Base-by-base conservation (phyloP, 768 basidiomycete genomes). In the Hericium rajendrae region DNA sequence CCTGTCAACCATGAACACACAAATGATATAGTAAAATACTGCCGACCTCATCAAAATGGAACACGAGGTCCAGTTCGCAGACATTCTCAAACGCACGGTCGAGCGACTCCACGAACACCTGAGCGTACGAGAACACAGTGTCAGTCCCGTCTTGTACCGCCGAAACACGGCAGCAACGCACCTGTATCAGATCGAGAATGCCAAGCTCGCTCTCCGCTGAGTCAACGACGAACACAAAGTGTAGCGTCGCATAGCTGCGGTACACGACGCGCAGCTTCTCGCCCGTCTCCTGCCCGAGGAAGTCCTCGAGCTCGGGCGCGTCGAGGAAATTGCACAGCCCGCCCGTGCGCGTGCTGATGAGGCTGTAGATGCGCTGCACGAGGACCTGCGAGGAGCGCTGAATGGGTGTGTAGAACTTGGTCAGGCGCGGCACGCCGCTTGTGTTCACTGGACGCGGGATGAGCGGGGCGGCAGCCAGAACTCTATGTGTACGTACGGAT, bases 11-110 rank as follows among this genome's bases (percentile, higher is more conserved):
- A 48, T n/a, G 13, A 18, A 53, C 46, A 18, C 1, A 37, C 9
- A 37, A 8, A 11, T 28, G 20, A 52, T 13, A 13, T 3, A 39
- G 15, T 4, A 2, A 41, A 43, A 11, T 12, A 10, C 52, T 37
- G 62, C 78, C 37, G 63, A 91, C 94, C 78, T 98, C 94, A 69
- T 98, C 97, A 66, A 97, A 99, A 70, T 97, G 94, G 70, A 98
- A 99, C 53, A 99, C 94, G 12, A 99, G 79, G 70, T 99, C 97
- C 48, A 99, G 76, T 70, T 99, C 97, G 72, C 97, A 98, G 0
- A 99, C 97, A 66, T 97, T 98, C 75, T 97, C 93, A 68, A 98
- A 99, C 15, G 92, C 85, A 39, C 93, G 78, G 71, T 99, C 97
- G 38, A 99, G 78, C 3, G 91, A 87, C 74, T 99, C 97, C 57